Percentiles rank a stretch among this genome's conserved stretches.
phyloP scores from a whole-genome alignment of 805 yeast genomes.

The Kodamaea lidongshanica region DNA sequence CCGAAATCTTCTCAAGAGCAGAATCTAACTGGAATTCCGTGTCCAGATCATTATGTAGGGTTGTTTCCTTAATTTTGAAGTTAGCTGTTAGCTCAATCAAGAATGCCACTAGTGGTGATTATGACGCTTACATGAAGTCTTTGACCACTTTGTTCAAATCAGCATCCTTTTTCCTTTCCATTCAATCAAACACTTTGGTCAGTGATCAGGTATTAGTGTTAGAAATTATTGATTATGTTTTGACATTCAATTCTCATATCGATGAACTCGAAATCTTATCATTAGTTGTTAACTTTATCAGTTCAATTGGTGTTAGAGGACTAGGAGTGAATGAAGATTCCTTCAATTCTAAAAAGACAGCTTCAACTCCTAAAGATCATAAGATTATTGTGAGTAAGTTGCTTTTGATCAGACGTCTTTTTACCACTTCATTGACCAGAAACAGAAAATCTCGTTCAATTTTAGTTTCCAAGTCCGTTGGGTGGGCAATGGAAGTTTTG shows the following conservation, averaged over 20 bases:
- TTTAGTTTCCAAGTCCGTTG: conserved; percentile 43
- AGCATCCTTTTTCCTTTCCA: conserved; percentile 40
- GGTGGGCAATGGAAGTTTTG: conserved; percentile 56
- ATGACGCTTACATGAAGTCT: conserved; percentile 23
- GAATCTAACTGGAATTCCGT: conserved; percentile 53
- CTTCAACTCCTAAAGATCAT: conserved; percentile 44
- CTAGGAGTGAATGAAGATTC: conserved; percentile 39
- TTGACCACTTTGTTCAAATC: conserved; percentile 34
- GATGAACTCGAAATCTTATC: conserved; percentile 35
- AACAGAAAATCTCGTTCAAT: conserved; percentile 23
- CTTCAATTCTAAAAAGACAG: conserved; percentile 12
- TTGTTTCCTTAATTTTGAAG: conserved; percentile 46
- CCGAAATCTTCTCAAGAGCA: conserved; percentile 43
- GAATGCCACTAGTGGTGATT: conserved; percentile 10
- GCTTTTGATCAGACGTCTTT: conserved; percentile 52
- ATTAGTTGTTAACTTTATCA: conserved; percentile 41
- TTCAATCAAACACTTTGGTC: conserved; percentile 42
- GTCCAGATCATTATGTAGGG: conserved; percentile 60
- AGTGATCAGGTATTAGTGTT: conserved; percentile 60
- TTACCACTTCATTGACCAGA: conserved; percentile 33
- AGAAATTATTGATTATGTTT: conserved; percentile 53
- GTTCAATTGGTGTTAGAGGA: conserved; percentile 53
- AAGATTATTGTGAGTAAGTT: conserved; percentile 52
- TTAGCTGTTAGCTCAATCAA: conserved; percentile 25
- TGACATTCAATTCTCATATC: conserved; percentile 37